Conservation (phyloP, 2,329 filamentous ascomycete species). For the Pezicula radicicola region DNA sequence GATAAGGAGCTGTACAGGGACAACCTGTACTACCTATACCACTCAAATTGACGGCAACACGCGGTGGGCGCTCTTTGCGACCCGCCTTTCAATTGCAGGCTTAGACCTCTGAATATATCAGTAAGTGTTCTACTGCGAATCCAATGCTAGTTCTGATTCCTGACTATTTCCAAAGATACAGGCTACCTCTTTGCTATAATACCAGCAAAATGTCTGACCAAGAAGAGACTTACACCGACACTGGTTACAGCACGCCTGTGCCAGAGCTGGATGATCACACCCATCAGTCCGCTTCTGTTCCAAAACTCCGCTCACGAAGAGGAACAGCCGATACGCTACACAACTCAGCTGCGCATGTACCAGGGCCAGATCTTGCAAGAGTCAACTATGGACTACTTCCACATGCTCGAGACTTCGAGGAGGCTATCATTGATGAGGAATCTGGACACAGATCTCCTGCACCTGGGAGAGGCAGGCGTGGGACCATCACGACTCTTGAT, state of each 20-base stretch:
- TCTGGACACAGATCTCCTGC: slow-evolving; percentile 39
- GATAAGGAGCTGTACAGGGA: slow-evolving; percentile 27
- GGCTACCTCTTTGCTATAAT: slow-evolving; percentile 37
- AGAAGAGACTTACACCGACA: slow-evolving; percentile 56
- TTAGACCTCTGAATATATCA: slow-evolving; percentile 1
- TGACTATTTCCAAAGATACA: slow-evolving; percentile 19
- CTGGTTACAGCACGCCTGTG: slow-evolving; percentile 70
- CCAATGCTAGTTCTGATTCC: slow-evolving; percentile 10
- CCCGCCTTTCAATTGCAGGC: slow-evolving; percentile 35
- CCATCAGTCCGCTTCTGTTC: slow-evolving; percentile 58
- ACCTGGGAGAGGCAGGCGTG: slow-evolving; percentile 44
- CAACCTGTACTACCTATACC: slow-evolving; percentile 31
- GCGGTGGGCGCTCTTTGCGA: slow-evolving; percentile 52
- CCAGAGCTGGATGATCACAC: slow-evolving; percentile 88
- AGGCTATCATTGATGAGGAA: slow-evolving; percentile 79
- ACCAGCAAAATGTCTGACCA: slow-evolving; percentile 64
- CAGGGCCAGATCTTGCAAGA: slow-evolving; percentile 40
- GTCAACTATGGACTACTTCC: slow-evolving; percentile 36
- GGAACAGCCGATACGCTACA: slow-evolving; percentile 74
- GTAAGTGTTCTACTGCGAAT: neutral
- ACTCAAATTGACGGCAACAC: slow-evolving; percentile 48
- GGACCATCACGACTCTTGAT: slow-evolving; percentile 51
- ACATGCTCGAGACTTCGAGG: slow-evolving; percentile 79
- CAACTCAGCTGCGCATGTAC: slow-evolving; percentile 36
- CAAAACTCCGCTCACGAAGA: slow-evolving; percentile 58